A percentile compares a stretch with the other conserved stretches of the same genome.
phyloP scores from a whole-genome alignment of 345 rosid genomes.

The Eucalyptus marginata region DNA sequence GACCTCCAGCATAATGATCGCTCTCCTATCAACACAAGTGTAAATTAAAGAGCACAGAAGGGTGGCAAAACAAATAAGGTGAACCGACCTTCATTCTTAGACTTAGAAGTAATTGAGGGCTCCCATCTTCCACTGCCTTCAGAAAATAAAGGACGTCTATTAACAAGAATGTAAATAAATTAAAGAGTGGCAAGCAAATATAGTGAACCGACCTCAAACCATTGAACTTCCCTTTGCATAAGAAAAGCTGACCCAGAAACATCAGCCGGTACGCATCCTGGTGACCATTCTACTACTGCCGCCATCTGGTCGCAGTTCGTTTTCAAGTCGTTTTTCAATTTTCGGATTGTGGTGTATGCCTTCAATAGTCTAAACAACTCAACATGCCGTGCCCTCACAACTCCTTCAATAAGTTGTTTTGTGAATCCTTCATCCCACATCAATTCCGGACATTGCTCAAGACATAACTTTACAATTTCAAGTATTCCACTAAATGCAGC shows the following conservation, averaged over 20 bases:
- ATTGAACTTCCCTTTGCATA: neutral
- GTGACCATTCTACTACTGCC: neutral
- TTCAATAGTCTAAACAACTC: neutral
- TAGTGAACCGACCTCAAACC: neutral
- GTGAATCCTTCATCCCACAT: neutral
- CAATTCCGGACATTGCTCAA: neutral
- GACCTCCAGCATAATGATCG: neutral
- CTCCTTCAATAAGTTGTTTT: accelerated
- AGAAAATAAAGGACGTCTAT: too few species aligned
- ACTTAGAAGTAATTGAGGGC: accelerated
- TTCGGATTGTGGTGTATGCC: accelerated
- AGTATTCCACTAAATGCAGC: neutral
- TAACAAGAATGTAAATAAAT: neutral
- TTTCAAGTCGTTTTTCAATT: neutral
- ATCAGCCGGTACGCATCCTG: neutral
- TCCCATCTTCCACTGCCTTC: neutral
- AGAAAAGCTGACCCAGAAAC: neutral
- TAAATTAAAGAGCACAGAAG: neutral
- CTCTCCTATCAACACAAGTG: neutral
- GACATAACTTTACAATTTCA: neutral
- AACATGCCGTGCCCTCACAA: neutral
- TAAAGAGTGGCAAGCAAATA: neutral
- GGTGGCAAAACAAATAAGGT: neutral
- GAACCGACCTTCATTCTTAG: neutral
- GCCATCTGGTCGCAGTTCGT: too few species aligned